phyloP scores from a whole-genome alignment of 78 protist genomes.

The Dictyostelium intermedium region DNA sequence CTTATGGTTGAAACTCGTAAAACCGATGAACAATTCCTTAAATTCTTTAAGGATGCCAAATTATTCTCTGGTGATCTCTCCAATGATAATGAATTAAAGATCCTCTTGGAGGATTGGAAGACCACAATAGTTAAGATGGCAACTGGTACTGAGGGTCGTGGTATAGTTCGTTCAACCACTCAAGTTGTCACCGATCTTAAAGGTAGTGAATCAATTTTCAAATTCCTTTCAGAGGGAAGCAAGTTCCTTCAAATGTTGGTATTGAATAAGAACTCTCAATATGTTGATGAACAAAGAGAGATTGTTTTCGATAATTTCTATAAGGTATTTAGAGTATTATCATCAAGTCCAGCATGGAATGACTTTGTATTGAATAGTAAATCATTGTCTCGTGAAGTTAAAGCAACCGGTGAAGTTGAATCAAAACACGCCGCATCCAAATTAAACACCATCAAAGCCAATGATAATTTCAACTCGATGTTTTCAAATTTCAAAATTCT shows the following conservation, averaged over 20 bases:
- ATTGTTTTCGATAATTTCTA: conserved; percentile 61
- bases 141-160: conserved; percentile 17
- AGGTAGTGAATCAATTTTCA: conserved; percentile 23
- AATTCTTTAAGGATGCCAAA: conserved; percentile 13
- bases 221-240: conserved; percentile 25
- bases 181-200: neutral
- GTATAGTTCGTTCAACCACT: neutral
- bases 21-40: conserved; percentile 30
- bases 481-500: neutral
- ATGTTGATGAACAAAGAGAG: conserved; percentile 43
- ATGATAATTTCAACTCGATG: neutral
- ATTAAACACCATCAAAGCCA: neutral
- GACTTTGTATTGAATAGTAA: conserved; percentile 18
- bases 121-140: conserved; percentile 12
- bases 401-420: conserved; percentile 1
- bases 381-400: neutral
- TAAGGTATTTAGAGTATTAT: conserved; percentile 3
- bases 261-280: conserved; percentile 1
- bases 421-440: neutral
- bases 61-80: conserved; percentile 23
- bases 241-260: conserved; percentile 66
- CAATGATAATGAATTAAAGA: conserved; percentile 43
- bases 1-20: conserved; percentile 60
- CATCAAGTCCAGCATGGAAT: conserved; percentile 46
- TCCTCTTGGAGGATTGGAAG: conserved; percentile 47